Base-by-base conservation (phyloP, 2,329 filamentous ascomycete species). In the Colletotrichum godetiae region DNA sequence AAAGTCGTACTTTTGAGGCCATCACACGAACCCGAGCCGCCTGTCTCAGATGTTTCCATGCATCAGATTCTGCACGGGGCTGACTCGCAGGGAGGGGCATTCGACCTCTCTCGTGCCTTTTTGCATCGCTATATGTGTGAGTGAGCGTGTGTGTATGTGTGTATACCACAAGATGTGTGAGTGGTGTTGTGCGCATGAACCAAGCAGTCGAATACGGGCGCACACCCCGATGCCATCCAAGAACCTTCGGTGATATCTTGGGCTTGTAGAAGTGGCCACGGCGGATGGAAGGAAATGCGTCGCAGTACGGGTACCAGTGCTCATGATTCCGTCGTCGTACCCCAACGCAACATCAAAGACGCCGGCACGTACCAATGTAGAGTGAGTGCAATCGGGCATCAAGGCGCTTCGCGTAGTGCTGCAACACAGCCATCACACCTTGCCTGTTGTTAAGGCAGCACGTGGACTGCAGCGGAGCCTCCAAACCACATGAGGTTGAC, bases 41-140 rank as follows among this genome's bases (percentile, higher is more conserved):
- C 60, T 56, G 60, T 73, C 70, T 69, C 66, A 65, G 70, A 73
- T 46, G 33, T 59, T 70, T 60, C 46, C 46, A 55, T 70, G 66
- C 67, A 64, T 65, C 59, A 64, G 55, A 35, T 72, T 60, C 66
- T 73, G 70, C 70, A 60, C 12, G 70, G 13, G 42, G 53, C 59
- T 73, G 70, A 73, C 70, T 73, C 70, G 60, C 46, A 56, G 42
- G 31, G 56, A 60, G 35, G 42, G 31, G n/a, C 31, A 35, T 31
- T 67, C 46, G 19, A 37, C 24, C 24, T 58, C n/a, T 53, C 29
- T 15, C 15, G 13, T 42, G 37, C 13, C 37, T 42, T 42, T 42
- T 15, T 42, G 56, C 29, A 12, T 37, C n/a, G 52, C 24, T 15
- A 67, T 13, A 13, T 55, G 8, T 53, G 42, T 55, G 33, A 19